Base-by-base conservation (phyloP, 2,329 filamentous ascomycete genomes). In the Penicillium freii region DNA sequence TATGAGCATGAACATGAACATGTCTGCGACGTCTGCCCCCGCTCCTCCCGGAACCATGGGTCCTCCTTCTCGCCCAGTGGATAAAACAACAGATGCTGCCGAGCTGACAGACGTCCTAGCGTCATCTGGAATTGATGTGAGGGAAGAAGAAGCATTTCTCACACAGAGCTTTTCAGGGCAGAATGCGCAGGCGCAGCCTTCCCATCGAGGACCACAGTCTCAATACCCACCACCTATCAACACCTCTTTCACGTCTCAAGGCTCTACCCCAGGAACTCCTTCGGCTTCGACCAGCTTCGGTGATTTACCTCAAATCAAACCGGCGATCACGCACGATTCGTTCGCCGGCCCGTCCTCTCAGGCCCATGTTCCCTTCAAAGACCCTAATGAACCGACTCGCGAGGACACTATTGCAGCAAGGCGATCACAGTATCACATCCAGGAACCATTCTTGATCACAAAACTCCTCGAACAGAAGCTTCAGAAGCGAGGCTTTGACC, bases 91-190 rank as follows among this genome's bases (percentile, higher is more conserved):
- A 54, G 75, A 84, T 74, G 73, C 75, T 49, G 73, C 92, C 66
- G 91, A 96, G 67, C 83, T 92, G 45, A 90, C 88, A 63, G 92
- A 97, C 76, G 89, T 92, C 50, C 76, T 96, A 54, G 87, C 88
- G 19, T 90, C 89, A 19, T 93, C 91, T 17, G 92, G 91, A 49
- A 91, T 97, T 62, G 90, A 96, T 77, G 76, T 96, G 46, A 87
- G 88, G 57, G 91, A 91, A 62, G 92, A 96, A 73, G 91, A 95
- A 69, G 90, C 92, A 66, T 90, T 86, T 63, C 81, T 94, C 73
- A 87, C 90, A 44, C 86, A 69, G 69, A 78, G 69, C 69, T 81
- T 69, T 72, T 77, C 66, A 65, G 74, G 57, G 75, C 79, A 53
- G 81, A 69, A 66, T 55, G 68, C 67, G 50, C 70, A 73, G 62